phyloP scores from a whole-genome alignment of 768 basidiomycete genomes.

The Tricholomella constricta region DNA sequence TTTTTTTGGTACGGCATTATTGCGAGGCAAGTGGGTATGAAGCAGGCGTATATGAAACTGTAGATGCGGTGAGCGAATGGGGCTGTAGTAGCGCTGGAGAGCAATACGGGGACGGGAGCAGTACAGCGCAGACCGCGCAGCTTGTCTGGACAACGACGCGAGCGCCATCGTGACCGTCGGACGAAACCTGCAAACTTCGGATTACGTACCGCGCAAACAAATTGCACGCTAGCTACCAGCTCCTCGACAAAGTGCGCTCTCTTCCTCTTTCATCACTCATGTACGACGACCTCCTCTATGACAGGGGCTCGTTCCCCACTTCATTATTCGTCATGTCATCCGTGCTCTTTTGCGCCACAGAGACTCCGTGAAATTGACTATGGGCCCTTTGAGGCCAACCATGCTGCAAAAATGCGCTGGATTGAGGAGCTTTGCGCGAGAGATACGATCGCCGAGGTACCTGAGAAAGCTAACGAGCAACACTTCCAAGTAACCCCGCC shows the following conservation, averaged over 20 bases:
- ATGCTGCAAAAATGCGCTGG: conserved; percentile 67
- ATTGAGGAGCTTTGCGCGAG: conserved; percentile 56
- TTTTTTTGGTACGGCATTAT: neutral
- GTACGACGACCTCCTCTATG: neutral
- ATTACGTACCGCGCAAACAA: neutral
- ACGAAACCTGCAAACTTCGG: neutral
- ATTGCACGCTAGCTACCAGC: conserved; percentile 9
- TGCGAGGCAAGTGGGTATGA: conserved; percentile 14
- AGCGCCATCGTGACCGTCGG: conserved; percentile 8
- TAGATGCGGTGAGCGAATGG: conserved; percentile 40
- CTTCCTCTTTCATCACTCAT: conserved; percentile 18
- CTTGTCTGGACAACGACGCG: neutral
- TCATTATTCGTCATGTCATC: conserved; percentile 39
- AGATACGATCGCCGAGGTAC: conserved; percentile 57
- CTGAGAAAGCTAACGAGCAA: conserved; percentile 73
- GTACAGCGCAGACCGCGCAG: conserved; percentile 11
- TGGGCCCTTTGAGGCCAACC: conserved; percentile 60
- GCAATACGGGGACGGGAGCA: conserved; percentile 19
- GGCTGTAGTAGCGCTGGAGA: conserved; percentile 59
- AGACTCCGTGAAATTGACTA: conserved; percentile 61
- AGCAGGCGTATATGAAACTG: conserved; percentile 19
- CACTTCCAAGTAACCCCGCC: conserved; percentile 62
- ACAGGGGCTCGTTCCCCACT: conserved; percentile 66
- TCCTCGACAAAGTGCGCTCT: conserved; percentile 11
- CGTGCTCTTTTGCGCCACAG: conserved; percentile 48